phyloP scores from a whole-genome alignment of 805 yeast genomes.

The Sungouiozyma intestinalis region DNA sequence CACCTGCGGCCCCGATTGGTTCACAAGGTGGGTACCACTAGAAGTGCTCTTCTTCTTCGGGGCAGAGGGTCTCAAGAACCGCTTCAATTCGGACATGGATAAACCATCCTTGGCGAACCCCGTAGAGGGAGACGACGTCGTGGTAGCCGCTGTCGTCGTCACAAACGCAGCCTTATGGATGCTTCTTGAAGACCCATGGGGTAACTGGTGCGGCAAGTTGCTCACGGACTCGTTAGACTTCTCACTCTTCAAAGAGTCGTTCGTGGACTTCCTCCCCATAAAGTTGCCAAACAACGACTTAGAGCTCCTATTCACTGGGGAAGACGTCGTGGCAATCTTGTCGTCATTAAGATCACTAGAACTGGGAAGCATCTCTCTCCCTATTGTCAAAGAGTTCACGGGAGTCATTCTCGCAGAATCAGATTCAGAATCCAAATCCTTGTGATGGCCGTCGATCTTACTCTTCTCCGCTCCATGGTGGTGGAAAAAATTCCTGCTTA shows the following conservation, averaged over 20 bases:
- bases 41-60: background rate
- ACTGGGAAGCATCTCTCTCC: background rate
- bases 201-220: background rate
- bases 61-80: constrained; percentile 50
- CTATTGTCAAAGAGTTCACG: background rate
- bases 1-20: background rate
- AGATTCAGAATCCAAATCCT: background rate
- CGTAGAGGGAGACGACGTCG: background rate
- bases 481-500: constrained; percentile 19
- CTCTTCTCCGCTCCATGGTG: background rate
- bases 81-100: constrained; percentile 60
- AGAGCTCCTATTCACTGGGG: constrained; percentile 14
- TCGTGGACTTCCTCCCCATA: constrained; percentile 23
- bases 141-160: background rate
- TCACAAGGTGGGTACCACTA: constrained; percentile 6
- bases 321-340: background rate
- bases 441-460: background rate
- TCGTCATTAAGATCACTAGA: background rate
- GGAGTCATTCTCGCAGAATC: background rate
- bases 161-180: background rate
- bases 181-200: background rate
- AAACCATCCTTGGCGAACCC: background rate
- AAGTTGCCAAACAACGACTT: constrained; percentile 22
- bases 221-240: constrained; percentile 17
- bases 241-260: constrained; percentile 26